Evolutionary conservation across 106 monocot genomes (phyloP), one percentile per base, ranked within the genome.

Genomic region (Dioscorea alata): DNA sequence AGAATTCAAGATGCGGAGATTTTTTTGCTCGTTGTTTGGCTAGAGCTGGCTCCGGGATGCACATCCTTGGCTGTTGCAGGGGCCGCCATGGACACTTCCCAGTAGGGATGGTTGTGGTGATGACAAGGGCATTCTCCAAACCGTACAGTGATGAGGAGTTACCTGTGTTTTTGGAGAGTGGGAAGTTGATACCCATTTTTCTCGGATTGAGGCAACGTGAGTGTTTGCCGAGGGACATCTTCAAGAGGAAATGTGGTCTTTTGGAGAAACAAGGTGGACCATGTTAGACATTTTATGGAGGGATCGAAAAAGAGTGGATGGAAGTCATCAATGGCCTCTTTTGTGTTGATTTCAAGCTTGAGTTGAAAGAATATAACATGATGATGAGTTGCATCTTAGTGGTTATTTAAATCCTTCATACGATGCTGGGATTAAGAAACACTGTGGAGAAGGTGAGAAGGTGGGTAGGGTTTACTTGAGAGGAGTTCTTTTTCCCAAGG

Each of bases 401-500:
- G 14, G 52, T 66, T n/a, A 67, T 94, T 2, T n/a, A 7, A 8
- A 51, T 83, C n/a, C 48, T 94, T 4, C 87, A 76, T 13, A 67
- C 12, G 53, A 67, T 63, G 16, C 54, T 94, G 16, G 90, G 94
- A 4, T 74, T 78, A 69, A 78, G 74, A 14, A 68, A 50, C 17
- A 57, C 74, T 24, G 69, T 79, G 13, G 83, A 85, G 59, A 76
- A 74, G 57, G 75, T 73, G 49, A 69, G 21, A 28, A 79, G 12
- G 32, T 90, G 84, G 80, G 81, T 70, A 64, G 71, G 73, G 52
- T 13, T 65, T 53, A 59, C 48, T 0, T 63, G 19, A 5, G 64
- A 79, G 17, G 90, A 94, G 60, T 49, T 81, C 65, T 88, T 88
- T 1, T 88, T 88, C 56, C 57, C 72, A n/a, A 67, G 85, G 17